Evolutionary conservation across 805 yeast species (phyloP).

Genomic region (Lipomyces yamadae): DNA sequence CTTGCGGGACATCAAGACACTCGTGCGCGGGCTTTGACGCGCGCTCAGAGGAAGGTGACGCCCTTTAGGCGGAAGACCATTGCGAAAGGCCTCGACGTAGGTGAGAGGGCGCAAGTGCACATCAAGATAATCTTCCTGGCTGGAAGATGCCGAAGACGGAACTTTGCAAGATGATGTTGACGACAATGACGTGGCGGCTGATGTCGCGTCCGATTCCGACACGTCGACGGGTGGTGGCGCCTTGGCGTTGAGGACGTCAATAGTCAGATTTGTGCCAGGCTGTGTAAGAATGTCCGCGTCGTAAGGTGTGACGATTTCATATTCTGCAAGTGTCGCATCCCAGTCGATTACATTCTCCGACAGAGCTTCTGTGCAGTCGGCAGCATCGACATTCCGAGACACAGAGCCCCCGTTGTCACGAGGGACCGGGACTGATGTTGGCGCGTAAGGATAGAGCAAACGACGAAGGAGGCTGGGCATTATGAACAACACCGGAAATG

Average conservation of each 20-base stretch:
- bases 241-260: slow-evolving; percentile 3
- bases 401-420: not conserved
- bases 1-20: slow-evolving; percentile 5
- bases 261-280: slow-evolving; percentile 1
- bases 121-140: slow-evolving; percentile 24
- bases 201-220: not conserved
- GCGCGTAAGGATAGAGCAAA: slow-evolving; percentile 8
- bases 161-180: not conserved
- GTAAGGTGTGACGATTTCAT: slow-evolving; percentile 15
- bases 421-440: slow-evolving; percentile 9
- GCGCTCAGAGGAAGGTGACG: slow-evolving; percentile 5
- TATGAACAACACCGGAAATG: not conserved
- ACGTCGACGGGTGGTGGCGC: not conserved
- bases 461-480: slow-evolving; percentile 18
- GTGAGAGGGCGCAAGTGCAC: slow-evolving; percentile 26
- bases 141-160: not conserved
- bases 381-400: slow-evolving; percentile 11
- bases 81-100: slow-evolving; percentile 26
- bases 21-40: slow-evolving; percentile 7
- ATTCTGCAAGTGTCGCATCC: slow-evolving; percentile 8
- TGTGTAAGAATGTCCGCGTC: slow-evolving; percentile 23
- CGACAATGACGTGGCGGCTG: slow-evolving; percentile 1
- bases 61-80: slow-evolving; percentile 12
- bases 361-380: not conserved
- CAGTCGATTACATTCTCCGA: not conserved